Percentiles rank a stretch among this genome's conserved stretches.
Conservation (phyloP, 108 stramenopile species). For the Cyclotella sp. region DNA sequence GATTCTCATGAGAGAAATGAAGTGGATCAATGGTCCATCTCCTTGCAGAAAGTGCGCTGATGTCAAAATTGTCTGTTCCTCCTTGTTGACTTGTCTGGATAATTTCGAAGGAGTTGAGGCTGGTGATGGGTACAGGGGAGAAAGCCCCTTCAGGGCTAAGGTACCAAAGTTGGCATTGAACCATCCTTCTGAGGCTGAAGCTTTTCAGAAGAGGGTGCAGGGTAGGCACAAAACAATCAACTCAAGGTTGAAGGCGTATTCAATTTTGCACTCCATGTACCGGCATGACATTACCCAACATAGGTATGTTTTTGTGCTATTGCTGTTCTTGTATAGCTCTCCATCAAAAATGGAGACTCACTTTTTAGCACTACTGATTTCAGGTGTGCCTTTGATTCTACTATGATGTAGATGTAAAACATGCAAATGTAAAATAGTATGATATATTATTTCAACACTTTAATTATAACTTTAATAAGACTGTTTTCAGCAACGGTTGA, state of each 20-base stretch:
- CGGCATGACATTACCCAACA: constrained; percentile 16
- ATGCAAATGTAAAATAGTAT: no score
- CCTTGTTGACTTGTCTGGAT: constrained; percentile 18
- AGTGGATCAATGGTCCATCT: constrained; percentile 46
- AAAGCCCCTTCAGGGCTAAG: background rate
- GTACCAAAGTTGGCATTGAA: background rate
- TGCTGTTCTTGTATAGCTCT: background rate
- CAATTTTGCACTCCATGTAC: background rate
- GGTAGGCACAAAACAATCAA: constrained; percentile 54
- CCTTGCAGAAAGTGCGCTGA: constrained; percentile 32
- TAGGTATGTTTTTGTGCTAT: background rate
- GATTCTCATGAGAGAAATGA: constrained; percentile 32
- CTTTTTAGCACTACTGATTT: no score
- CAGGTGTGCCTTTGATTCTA: no score
- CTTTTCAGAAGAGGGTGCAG: constrained; percentile 23
- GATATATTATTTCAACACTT: no score
- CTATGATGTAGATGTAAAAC: no score
- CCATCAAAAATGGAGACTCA: no score
- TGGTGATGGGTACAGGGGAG: constrained; percentile 37
- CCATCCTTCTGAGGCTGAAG: background rate
- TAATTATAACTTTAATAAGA: no score
- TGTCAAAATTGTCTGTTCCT: constrained; percentile 27
- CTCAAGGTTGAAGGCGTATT: constrained; percentile 39
- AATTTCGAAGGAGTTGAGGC: constrained; percentile 36
- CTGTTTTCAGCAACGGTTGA: no score